Evolutionary conservation across 148 eudicot genomes (phyloP), one percentile per base, ranked within the genome.

Genomic region (Vaccinium darrowii): DNA sequence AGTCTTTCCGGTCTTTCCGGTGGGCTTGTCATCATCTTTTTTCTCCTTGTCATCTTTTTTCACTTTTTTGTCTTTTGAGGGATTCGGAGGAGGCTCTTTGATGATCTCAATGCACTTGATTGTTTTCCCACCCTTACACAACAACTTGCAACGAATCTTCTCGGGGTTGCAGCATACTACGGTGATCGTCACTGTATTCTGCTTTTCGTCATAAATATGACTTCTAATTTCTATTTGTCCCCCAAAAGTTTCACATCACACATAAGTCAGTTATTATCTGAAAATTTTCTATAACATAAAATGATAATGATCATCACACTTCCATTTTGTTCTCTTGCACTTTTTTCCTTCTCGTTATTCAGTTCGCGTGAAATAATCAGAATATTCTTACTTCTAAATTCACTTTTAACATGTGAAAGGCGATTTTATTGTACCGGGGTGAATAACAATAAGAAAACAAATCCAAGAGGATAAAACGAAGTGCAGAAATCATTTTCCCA

Each of bases 161-260:
- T 96, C 99, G 0, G 99, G 99, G 85, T 89, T 92, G 90, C 98
- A 96, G 89, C 97, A 93, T 7, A 92, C 84, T 7, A 96, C 98
- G 0, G 87, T 93, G 90, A 96, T 94, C 21, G 62, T 92, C 58
- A 96, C 99, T 12, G 84, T 90, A 86, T 93, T 93, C 8, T 88
- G 79, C 91, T 96, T 93, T 81, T 92, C 95, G 83, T 96, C 92
- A 69, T 76, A 96, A 7, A 89, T 82, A 83, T 94, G 98, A 86
- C 90, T 88, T 87, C 92, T 92, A 74, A 96, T 93, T 93, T 96
- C 99, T 96, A 27, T 23, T 86, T 87, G 86, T 78, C 91, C 85
- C 60, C 3, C 87, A 88, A 85, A 83, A 13, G 76, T 69, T 27
- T 5, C 39, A 27, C 36, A 6, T 13, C 12, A n/a, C 0, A 4